These are phyloP conservation scores for Pestalotiopsis sp. DNA, from an alignment of 2,329 filamentous ascomycete genomes.

Conservation along the genomic window DNA sequence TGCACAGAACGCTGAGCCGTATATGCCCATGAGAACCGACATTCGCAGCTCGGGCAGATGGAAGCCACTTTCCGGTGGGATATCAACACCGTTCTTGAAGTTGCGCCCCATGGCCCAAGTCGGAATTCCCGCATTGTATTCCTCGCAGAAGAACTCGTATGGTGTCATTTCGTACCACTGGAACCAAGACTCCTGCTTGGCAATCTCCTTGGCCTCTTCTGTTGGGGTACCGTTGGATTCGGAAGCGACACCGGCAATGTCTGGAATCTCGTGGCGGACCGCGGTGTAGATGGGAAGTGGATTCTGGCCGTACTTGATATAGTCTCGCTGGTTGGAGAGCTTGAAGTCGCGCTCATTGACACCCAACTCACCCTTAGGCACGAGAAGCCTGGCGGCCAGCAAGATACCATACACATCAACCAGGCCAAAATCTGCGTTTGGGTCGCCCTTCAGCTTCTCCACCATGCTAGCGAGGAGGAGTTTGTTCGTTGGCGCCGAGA, in stretches of 20 bases:
- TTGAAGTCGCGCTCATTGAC: slow-evolving; percentile 83
- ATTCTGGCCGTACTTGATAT: slow-evolving; percentile 75
- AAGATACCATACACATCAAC: slow-evolving; percentile 93
- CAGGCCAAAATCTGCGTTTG: slow-evolving; percentile 80
- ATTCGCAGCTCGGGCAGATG: slow-evolving; percentile 83
- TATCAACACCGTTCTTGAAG: slow-evolving; percentile 73
- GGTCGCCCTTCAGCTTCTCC: slow-evolving; percentile 86
- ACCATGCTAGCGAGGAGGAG: slow-evolving; percentile 85
- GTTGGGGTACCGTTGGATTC: slow-evolving; percentile 37
- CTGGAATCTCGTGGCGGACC: slow-evolving; percentile 91
- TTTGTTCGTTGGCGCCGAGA: slow-evolving; percentile 91
- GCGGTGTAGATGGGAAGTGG: slow-evolving; percentile 95
- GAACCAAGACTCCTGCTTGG: slow-evolving; percentile 81
- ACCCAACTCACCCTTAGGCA: slow-evolving; percentile 81
- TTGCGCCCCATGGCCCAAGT: slow-evolving; percentile 89
- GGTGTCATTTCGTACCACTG: slow-evolving; percentile 98
- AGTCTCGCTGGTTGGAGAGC: slow-evolving; percentile 81
- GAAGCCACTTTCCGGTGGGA: slow-evolving; percentile 65
- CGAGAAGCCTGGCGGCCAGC: slow-evolving; percentile 80
- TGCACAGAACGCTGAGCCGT: slow-evolving; percentile 94
- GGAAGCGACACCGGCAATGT: slow-evolving; percentile 49
- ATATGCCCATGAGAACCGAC: slow-evolving; percentile 88
- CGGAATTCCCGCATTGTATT: slow-evolving; percentile 87
- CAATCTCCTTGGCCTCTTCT: slow-evolving; percentile 54
- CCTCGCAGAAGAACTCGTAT: slow-evolving; percentile 94